Base-by-base conservation (phyloP, 2,329 filamentous ascomycete genomes). In the Sporothrix humicola region DNA sequence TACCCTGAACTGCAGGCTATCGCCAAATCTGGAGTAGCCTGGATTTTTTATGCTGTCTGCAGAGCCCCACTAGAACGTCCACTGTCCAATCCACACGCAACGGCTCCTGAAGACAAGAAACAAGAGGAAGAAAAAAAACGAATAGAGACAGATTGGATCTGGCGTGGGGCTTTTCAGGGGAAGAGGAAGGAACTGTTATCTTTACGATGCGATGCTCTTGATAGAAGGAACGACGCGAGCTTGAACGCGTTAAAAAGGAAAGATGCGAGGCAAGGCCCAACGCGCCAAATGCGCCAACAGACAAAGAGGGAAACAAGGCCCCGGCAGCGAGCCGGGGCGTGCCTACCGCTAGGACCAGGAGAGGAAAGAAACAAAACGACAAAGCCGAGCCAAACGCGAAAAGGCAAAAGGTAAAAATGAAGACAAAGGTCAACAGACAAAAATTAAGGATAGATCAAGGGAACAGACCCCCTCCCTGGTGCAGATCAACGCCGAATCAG, bases 11-110 rank as follows among this genome's bases (percentile, higher is more conserved):
- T 52, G 56, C 8, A 52, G n/a, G 44, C 69, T 56, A 63, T n/a
- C 17, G 46, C 69, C 54, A 46, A 42, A 72, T 72, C 44, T 63
- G 69, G 69, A 23, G 58, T 72, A 72, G 69, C 52, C 69, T 69
- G 26, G 10, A 20, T 4, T 44, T 42, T 65, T 37, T 26, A 15
- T 10, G 23, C 58, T 17, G 31, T 63, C 61, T 48, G 4, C 13
- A 26, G 61, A 66, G 48, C 61, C 23, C 23, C 65, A 68, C 65
- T 69, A 69, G 7, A 37, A 50, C 26, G 31, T 17, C 66, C 46
- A 6, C 42, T 26, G 42, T 48, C 61, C 48, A 54, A 37, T 52
- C 46, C 48, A 54, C 17, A 1, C 61, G 4, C 66, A 69, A 69
- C 46, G 44, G 63, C 63, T 66, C 63, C 15, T 66, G 63, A 37